These are phyloP conservation scores for Austroboletus festivus DNA, from an alignment of 768 basidiomycete genomes.

Conservation along the genomic window DNA sequence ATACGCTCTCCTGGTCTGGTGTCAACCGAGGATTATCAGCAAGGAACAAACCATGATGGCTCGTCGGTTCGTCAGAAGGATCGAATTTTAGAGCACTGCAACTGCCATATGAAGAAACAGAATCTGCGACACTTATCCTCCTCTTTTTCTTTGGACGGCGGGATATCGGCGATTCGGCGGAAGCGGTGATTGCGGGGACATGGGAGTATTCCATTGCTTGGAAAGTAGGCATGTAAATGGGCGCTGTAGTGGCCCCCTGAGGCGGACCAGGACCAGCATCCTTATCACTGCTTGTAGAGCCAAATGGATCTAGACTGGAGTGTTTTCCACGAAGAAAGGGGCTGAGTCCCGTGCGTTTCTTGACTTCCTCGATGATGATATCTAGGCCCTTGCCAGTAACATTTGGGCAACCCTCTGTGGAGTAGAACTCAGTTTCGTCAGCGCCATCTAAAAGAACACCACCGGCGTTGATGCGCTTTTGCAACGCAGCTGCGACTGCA, in stretches of 20 bases:
- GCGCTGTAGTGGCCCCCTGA: conserved; percentile 22
- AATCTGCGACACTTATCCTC: conserved; percentile 35
- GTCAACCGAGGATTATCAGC: conserved; percentile 31
- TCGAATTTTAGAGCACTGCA: conserved; percentile 25
- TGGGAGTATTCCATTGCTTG: conserved; percentile 39
- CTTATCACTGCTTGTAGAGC: conserved; percentile 36
- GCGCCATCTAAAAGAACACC: conserved; percentile 30
- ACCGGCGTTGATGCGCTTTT: conserved; percentile 37
- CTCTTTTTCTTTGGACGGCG: conserved; percentile 35
- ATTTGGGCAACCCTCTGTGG: conserved; percentile 36
- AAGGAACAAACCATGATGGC: conserved; percentile 19
- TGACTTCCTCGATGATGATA: conserved; percentile 46
- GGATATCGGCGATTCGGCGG: conserved; percentile 26
- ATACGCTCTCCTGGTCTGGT: conserved; percentile 32
- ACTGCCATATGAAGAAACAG: conserved; percentile 34
- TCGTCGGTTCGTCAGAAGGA: conserved; percentile 21
- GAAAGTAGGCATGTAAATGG: conserved; percentile 40
- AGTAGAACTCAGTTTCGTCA: conserved; percentile 23
- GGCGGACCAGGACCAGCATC: conserved; percentile 31
- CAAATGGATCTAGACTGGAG: conserved; percentile 49
- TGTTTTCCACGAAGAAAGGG: conserved; percentile 51
- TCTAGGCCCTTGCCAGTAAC: conserved; percentile 50
- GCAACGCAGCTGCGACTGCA: conserved; percentile 40
- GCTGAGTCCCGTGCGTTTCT: conserved; percentile 45
- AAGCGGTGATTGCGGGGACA: conserved; percentile 30